Evolutionary conservation across 2,329 filamentous ascomycete species (phyloP).

Genomic region (Byssochlamys sp.): DNA sequence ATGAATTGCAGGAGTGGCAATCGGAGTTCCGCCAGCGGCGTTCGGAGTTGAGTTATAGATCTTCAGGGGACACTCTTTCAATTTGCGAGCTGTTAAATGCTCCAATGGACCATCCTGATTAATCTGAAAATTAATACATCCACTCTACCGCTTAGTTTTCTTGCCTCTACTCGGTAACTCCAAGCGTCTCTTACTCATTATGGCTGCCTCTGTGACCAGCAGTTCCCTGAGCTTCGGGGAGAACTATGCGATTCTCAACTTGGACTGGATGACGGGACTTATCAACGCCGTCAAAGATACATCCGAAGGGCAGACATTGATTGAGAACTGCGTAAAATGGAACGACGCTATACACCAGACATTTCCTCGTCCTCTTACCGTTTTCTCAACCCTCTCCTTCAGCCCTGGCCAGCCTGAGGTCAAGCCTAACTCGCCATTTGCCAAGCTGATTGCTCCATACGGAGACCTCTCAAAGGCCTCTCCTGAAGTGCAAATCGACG

Average conservation of each 20-base stretch:
- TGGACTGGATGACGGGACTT: conserved; percentile 27
- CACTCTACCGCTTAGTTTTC: not conserved
- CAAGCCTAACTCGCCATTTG: conserved; percentile 25
- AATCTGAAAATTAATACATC: not conserved
- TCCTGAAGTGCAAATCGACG: conserved; percentile 23
- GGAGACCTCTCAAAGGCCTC: conserved; percentile 17
- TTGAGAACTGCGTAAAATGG: conserved; percentile 27
- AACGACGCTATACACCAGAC: conserved; percentile 32
- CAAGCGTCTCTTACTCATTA: not conserved
- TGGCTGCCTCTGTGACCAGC: not conserved
- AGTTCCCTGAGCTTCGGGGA: conserved; percentile 18
- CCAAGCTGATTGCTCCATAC: conserved; percentile 18
- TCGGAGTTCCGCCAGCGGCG: not conserved
- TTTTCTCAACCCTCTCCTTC: conserved; percentile 35
- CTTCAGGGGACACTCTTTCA: not conserved
- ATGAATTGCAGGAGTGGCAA: not conserved
- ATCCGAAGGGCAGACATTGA: conserved; percentile 23
- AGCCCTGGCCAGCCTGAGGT: conserved; percentile 27
- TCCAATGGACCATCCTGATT: not conserved
- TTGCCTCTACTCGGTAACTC: not conserved
- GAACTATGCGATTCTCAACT: conserved; percentile 34
- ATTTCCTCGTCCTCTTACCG: conserved; percentile 21
- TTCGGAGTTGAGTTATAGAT: conserved; percentile 1
- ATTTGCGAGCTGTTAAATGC: not conserved
- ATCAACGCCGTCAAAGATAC: conserved; percentile 25